phyloP scores from a whole-genome alignment of 192 early-diverging fungal genomes.

The Haplosporangium gracile region DNA sequence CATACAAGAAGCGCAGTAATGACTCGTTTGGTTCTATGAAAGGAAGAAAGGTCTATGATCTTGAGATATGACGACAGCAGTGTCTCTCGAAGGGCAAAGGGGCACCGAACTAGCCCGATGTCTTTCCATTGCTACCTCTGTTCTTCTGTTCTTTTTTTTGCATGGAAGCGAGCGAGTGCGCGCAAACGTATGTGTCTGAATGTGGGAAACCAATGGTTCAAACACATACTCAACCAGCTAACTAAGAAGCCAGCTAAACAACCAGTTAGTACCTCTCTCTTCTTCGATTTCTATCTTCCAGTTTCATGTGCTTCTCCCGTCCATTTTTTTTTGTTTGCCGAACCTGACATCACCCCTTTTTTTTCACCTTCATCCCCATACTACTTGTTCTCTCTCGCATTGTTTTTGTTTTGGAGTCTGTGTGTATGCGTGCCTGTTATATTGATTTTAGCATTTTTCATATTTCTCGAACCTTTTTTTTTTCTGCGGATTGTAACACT shows the following conservation, averaged over 20 bases:
- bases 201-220: background rate
- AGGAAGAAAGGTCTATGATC: background rate
- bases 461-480: background rate
- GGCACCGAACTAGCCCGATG: background rate
- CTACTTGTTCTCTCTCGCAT: background rate
- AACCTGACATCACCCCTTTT: slow-evolving; percentile 31
- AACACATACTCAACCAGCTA: background rate
- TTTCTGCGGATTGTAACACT: background rate
- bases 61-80: background rate
- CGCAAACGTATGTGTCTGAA: background rate
- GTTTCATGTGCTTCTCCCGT: background rate
- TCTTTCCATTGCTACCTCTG: background rate
- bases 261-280: background rate
- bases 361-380: background rate
- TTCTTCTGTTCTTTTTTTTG: background rate
- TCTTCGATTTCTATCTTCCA: background rate
- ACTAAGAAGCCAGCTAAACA: background rate
- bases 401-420: background rate
- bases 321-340: no score
- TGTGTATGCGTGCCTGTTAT: background rate
- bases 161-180: background rate
- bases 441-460: background rate
- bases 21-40: background rate
- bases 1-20: no score
- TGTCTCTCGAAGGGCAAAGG: background rate